Base-by-base conservation (phyloP, 2,329 filamentous ascomycete genomes). In the Elsinoe necatrix region DNA sequence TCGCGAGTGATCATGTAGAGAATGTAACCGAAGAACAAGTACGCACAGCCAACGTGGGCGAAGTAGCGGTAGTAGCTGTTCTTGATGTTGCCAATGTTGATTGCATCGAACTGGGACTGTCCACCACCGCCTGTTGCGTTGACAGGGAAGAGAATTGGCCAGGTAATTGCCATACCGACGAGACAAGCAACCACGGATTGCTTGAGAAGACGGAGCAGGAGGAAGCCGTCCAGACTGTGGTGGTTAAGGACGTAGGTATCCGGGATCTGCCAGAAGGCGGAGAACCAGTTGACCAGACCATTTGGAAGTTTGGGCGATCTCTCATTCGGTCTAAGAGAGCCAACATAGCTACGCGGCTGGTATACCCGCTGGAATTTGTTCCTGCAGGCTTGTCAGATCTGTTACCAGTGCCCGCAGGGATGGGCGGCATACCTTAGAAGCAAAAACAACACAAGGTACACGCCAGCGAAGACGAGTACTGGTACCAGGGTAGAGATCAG, bases 151-250 rank as follows among this genome's bases (percentile, higher is more conserved):
- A 97, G 76, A 37, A 96, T 77, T 0, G 93, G 92, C 84, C 88
- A 95, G 16, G 89, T 91, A 58, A 97, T 84, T 63, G 80, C 75
- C 65, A 85, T 88, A 58, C 93, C 93, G 8, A 92, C 85, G 45
- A 97, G 80, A 72, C 86, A 91, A 62, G 95, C 86, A 59, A 86
- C 78, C 56, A 85, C 81, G 25, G 85, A 75, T 55, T 93, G 85
- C 66, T 90, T 89, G 61, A 97, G 74, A 66, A 92, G 95, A 34
- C 92, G 89, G 25, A 97, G 77, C 69, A 95, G 89, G 54, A 97
- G 83, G 71, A 92, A 97, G 29, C 87, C 87, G 69, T 98, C 92
- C 61, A 98, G 81, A 0, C 90, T 95, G 68, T 92, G 89, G 73
- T 95, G 89, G 66, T 93, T 88, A 20, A 97, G 81, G 23, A 91